Base-by-base conservation (phyloP, 331 rosid species). In the Acacia pycnantha region DNA sequence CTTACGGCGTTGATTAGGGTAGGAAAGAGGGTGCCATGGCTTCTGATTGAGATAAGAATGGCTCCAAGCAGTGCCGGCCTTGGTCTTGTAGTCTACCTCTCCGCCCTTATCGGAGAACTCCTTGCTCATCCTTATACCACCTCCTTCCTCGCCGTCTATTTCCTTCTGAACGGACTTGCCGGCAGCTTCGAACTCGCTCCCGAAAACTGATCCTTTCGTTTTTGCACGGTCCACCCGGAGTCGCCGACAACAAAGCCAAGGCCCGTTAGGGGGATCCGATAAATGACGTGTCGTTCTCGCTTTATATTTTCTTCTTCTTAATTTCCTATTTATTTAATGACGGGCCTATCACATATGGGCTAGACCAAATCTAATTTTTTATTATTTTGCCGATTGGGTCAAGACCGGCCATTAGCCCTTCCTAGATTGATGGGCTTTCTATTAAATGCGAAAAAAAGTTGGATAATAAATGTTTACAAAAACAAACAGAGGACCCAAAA, bases 21-120 rank as follows among this genome's bases (percentile, higher is more conserved):
- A 95, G 46, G 99, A 95, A 47, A 95, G 96, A 78, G 97, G 99
- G 76, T 95, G 99, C 99, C 99, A 95, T 47, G 98, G 98, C 91
- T 95, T 95, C 89, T 95, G 98, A 82, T 95, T 95, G 14, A 95
- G 93, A 82, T 78, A 95, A 1, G 94, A 90, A 77, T 95, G 99
- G 88, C 99, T 95, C 98, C 99, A 95, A 0, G 99, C 99, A 1
- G 98, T 95, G 61, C 99, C 99, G 0, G 98, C 81, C 84, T 95
- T 93, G 67, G 79, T 85, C 86, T 92, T 95, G 90, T 89, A 93
- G 62, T 95, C 98, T 8, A 95, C 98, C 61, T 95, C 97, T 15
- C 93, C 97, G 1, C 54, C 83, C 70, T 85, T 84, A 50, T 89
- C 92, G 19, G 89, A 78, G 74, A 94, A 88, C 70, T 92, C 87